These are phyloP conservation scores for Bolboschoenus planiculmis DNA, from an alignment of 176 grass and related monocot genomes.

Conservation along the genomic window DNA sequence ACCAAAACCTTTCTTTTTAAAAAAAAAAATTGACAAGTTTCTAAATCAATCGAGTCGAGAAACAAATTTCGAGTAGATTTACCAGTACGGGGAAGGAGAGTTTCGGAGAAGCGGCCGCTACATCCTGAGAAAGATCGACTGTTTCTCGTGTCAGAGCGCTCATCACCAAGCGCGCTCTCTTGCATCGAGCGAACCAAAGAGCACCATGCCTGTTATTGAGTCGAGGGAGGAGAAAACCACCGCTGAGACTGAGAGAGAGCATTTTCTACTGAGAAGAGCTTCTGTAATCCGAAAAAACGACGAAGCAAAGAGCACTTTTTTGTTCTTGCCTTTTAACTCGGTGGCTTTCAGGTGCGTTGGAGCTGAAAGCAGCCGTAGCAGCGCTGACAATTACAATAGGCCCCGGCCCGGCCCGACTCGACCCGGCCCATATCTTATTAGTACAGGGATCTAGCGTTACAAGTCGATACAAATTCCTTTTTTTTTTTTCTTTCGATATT, in stretches of 20 bases:
- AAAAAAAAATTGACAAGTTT: neutral
- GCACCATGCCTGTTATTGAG: neutral
- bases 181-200: neutral
- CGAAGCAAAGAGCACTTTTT: too few species aligned
- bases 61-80: neutral
- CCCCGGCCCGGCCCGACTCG: too few species aligned
- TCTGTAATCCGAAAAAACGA: neutral
- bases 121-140: neutral
- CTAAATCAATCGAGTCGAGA: neutral
- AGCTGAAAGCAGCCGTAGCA: too few species aligned
- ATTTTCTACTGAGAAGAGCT: too few species aligned
- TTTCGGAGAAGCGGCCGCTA: neutral
- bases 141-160: neutral
- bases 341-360: too few species aligned
- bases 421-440: too few species aligned
- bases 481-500: too few species aligned
- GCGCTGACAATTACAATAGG: too few species aligned
- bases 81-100: constrained; percentile 19
- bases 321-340: too few species aligned
- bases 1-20: neutral
- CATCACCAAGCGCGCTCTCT: neutral
- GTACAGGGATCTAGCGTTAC: too few species aligned
- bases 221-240: neutral
- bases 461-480: too few species aligned
- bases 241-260: neutral